Evolutionary conservation across 345 rosid genomes (phyloP), one percentile per base, ranked within the genome.

Genomic region (Pelargonium nanum): DNA sequence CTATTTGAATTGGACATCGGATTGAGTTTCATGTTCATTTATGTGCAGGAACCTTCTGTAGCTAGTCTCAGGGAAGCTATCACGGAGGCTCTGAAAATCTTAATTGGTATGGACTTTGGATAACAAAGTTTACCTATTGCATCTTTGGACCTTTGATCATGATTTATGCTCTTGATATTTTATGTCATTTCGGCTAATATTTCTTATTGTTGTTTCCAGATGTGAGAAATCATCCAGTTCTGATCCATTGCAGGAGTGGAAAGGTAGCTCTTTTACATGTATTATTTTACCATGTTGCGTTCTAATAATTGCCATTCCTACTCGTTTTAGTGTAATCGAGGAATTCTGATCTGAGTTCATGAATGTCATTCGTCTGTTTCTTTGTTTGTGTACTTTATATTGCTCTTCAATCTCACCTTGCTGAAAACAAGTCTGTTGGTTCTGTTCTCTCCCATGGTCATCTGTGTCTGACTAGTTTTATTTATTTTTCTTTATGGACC

Each of bases 191-290:
- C 19, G 25, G 9, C 24, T 65, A 50, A 57, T 22, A 26, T 25
- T 21, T 1, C 22, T 51, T 24, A 26, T 13, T 56, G 15, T 23
- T 23, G 17, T 24, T 65, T 74, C 15, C 81, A 91, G 97, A 88
- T 80, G 91, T 83, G 58, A 81, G 89, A 70, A 85, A 85, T 60
- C 93, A 88, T 66, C 97, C 97, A 4, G 66, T 87, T 77, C 70
- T 90, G 77, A 86, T 91, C 75, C 97, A 91, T 57, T 91, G 96
- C 81, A 88, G 83, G 59, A 85, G 83, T 0, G 96, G 97, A 60
- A 91, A 91, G 97, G 97, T 85, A 73, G 55, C 55, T 53, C 7
- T 19, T 59, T 17, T 5, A 12, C 10, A 28, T 22, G 24, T n/a
- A 59, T 6, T 32, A 6, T 13, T 9, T 17, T 25, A 59, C 45